phyloP scores from a whole-genome alignment of 495 filamentous ascomycete genomes.

The Annulohypoxylon stygium region DNA sequence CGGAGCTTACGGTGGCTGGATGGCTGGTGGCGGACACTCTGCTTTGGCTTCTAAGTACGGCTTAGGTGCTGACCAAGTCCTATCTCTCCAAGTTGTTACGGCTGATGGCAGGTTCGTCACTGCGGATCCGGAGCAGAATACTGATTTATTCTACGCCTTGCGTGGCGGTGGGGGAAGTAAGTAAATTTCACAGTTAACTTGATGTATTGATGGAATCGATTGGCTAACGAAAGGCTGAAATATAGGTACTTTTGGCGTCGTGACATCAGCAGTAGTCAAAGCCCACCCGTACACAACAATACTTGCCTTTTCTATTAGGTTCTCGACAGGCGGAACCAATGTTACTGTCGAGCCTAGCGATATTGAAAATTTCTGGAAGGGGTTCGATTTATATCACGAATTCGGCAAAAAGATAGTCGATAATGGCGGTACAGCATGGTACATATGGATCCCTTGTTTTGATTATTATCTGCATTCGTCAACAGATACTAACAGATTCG shows the following conservation, averaged over 20 bases:
- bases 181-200: background rate
- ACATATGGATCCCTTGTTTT: conserved; percentile 19
- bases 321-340: conserved; percentile 54
- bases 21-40: conserved; percentile 65
- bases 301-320: conserved; percentile 44
- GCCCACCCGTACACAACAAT: conserved; percentile 49
- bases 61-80: conserved; percentile 65
- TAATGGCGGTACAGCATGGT: conserved; percentile 48
- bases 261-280: conserved; percentile 61
- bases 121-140: conserved; percentile 61
- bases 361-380: conserved; percentile 45
- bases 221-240: conserved; percentile 12
- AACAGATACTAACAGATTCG: conserved; percentile 14
- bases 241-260: conserved; percentile 64
- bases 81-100: conserved; percentile 68
- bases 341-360: conserved; percentile 45
- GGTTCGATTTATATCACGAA: conserved; percentile 47
- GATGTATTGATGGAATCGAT: background rate
- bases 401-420: conserved; percentile 49
- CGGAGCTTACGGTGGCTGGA: conserved; percentile 65
- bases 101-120: conserved; percentile 68
- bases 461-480: conserved; percentile 13
- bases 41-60: conserved; percentile 59
- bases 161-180: conserved; percentile 69
- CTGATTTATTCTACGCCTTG: conserved; percentile 74